Evolutionary conservation across 495 filamentous ascomycete genomes (phyloP), one percentile per base, ranked within the genome.

Genomic region (Astrothelium macrocarpum): DNA sequence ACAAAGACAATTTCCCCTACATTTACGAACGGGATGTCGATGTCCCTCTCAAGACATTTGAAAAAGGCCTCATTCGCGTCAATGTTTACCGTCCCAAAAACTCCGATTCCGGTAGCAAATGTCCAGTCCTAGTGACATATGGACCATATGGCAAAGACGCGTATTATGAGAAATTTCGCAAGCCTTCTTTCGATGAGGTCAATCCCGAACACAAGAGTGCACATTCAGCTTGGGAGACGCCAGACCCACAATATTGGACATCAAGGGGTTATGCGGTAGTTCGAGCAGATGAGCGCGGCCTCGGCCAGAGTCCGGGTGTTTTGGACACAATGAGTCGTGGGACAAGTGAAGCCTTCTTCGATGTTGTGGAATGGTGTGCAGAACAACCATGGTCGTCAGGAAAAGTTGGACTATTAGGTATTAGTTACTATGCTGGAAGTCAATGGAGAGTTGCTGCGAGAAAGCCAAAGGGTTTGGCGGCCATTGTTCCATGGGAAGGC

Each of bases 61-160:
- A 39, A 29, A 29, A 66, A 9, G 67, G 67, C 7, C 53, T 69
- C 16, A 59, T 71, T 20, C 72, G 70, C 16, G 66, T 60, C 61
- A 74, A 75, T 68, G 65, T 73, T 1, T 75, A 72, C 59, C 67
- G 70, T 0, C 75, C 70, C 31, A 74, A 71, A 43, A 58, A 62
- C 14, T 62, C 59, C 10, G 63, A 69, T 43, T 28, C 49, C 20
- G 49, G 49, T 20, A 25, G 9, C 5, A 76, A 70, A 59, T 71
- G 71, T 46, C 82, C 82, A 1, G 81, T 82, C 0, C 68, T 85
- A 0, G 76, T 82, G 2, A 84, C 82, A 5, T 84, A 83, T 66
- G 81, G 81, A 0, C 85, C 86, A 1, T 89, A 89, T 66, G 86
- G 85, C 12, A 87, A 89, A 66, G 84, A 87, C 68, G 79, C 82